Percentiles rank a stretch among this genome's conserved stretches.
These are phyloP conservation scores for Ustilago cynodontis DNA, from an alignment of 1,284 basidiomycete genomes.

Conservation along the genomic window DNA sequence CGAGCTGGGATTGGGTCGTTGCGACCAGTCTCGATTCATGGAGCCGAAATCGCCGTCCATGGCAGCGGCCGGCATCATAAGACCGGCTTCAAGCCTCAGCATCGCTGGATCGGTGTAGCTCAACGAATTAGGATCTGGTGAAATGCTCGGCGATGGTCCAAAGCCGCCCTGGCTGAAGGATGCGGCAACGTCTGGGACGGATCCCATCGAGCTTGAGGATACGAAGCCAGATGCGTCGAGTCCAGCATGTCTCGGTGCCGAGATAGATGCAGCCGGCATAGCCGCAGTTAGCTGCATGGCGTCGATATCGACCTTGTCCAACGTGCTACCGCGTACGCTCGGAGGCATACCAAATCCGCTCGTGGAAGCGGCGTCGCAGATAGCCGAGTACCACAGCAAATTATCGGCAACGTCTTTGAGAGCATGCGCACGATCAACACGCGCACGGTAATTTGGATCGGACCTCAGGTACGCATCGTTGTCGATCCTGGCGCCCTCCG, in stretches of 20 bases:
- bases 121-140: conserved; percentile 10
- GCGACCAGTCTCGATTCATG: conserved; percentile 20
- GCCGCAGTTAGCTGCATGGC: conserved; percentile 30
- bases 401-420: conserved; percentile 42
- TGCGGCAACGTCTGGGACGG: neutral
- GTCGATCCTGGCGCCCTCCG: conserved; percentile 32
- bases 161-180: conserved; percentile 19
- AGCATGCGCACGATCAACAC: conserved; percentile 33
- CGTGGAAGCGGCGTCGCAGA: conserved; percentile 40
- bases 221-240: neutral
- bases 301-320: conserved; percentile 39
- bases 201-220: neutral
- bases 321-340: conserved; percentile 24
- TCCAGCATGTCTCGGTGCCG: conserved; percentile 3
- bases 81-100: conserved; percentile 24
- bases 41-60: conserved; percentile 12
- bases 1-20: conserved; percentile 8
- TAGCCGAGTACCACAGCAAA: conserved; percentile 45
- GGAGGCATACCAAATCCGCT: conserved; percentile 39
- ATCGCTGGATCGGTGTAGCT: conserved; percentile 16
- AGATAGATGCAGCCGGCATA: conserved; percentile 14
- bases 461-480: conserved; percentile 22
- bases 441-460: conserved; percentile 29
- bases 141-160: conserved; percentile 11
- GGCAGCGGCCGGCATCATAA: conserved; percentile 17